These are phyloP conservation scores for Amesomyces nigricolor DNA, from an alignment of 2,329 filamentous ascomycete genomes.

Conservation along the genomic window DNA sequence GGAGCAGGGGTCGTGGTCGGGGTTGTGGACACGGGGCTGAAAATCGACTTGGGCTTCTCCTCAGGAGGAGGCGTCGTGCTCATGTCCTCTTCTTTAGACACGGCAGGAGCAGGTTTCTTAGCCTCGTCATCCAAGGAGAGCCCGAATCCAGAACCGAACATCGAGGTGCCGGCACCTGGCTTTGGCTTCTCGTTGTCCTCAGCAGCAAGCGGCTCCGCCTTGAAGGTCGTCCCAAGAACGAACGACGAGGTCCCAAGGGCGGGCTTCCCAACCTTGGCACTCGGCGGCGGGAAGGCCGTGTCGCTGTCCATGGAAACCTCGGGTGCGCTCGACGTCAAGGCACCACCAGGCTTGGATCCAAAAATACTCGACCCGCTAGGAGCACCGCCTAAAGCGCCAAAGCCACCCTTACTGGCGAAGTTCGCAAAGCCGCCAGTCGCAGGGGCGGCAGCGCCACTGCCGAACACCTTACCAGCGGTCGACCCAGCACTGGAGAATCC, in stretches of 20 bases:
- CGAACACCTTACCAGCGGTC: conserved; percentile 36
- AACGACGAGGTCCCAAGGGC: conserved; percentile 53
- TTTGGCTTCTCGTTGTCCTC: conserved; percentile 51
- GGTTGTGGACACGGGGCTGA: conserved; percentile 39
- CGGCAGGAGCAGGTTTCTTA: conserved; percentile 30
- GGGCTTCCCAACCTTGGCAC: conserved; percentile 34
- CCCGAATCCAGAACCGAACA: conserved; percentile 59
- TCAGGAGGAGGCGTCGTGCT: conserved; percentile 28
- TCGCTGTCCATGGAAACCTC: conserved; percentile 34
- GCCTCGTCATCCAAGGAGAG: conserved; percentile 48
- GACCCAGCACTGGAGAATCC: conserved; percentile 41
- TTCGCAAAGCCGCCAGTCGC: conserved; percentile 46
- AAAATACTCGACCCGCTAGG: conserved; percentile 36
- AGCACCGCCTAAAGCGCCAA: conserved; percentile 43
- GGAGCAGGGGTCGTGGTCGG: conserved; percentile 49
- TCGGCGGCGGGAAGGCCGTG: conserved; percentile 37
- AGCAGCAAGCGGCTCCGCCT: conserved; percentile 55
- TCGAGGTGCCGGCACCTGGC: conserved; percentile 38
- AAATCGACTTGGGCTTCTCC: conserved; percentile 35
- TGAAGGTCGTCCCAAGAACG: conserved; percentile 63
- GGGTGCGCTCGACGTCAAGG: conserved; percentile 26
- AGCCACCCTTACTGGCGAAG: conserved; percentile 52
- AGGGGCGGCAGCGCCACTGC: conserved; percentile 24
- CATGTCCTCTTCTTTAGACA: conserved; percentile 50
- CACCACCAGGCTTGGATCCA: conserved; percentile 35